phyloP scores from a whole-genome alignment of 2,329 filamentous ascomycete species.

The Scedosporium dehoogii region DNA sequence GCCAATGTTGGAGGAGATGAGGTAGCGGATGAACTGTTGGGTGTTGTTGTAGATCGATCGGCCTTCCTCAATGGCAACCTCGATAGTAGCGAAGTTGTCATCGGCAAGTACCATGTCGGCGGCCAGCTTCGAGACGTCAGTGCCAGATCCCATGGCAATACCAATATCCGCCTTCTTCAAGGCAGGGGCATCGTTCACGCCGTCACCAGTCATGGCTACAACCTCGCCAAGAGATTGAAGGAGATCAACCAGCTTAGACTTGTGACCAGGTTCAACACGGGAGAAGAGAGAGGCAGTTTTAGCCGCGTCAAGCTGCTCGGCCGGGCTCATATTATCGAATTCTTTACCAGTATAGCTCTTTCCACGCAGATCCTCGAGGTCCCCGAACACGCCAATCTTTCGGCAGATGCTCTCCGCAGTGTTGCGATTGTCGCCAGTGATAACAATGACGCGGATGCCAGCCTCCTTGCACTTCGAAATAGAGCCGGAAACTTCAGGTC shows the following conservation, averaged over 20 bases:
- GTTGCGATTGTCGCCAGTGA: slow-evolving; percentile 96
- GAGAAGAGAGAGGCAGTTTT: slow-evolving; percentile 87
- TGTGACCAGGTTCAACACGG: slow-evolving; percentile 89
- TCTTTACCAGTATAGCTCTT: slow-evolving; percentile 95
- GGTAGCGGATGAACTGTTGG: slow-evolving; percentile 97
- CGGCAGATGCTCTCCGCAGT: slow-evolving; percentile 97
- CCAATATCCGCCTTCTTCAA: slow-evolving; percentile 98
- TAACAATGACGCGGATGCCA: slow-evolving; percentile 93
- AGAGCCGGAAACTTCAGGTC: slow-evolving; percentile 77
- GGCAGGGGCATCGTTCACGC: slow-evolving; percentile 95
- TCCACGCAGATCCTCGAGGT: slow-evolving; percentile 70
- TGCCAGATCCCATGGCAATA: slow-evolving; percentile 97
- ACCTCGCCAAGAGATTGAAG: slow-evolving; percentile 89
- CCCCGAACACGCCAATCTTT: slow-evolving; percentile 86
- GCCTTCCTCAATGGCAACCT: slow-evolving; percentile 91
- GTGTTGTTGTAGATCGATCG: slow-evolving; percentile 99
- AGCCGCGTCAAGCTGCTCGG: slow-evolving; percentile 74
- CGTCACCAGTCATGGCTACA: slow-evolving; percentile 98
- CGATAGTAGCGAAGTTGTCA: slow-evolving; percentile 98
- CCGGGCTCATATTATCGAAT: slow-evolving; percentile 74
- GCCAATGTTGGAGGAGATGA: slow-evolving; percentile 98
- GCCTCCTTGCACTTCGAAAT: slow-evolving; percentile 85
- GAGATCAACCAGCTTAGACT: slow-evolving; percentile 94
- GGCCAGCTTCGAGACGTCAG: slow-evolving; percentile 91
- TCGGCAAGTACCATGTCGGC: slow-evolving; percentile 98